Conservation (phyloP, 2,329 filamentous ascomycete genomes). For the Coleophoma cylindrospora region DNA sequence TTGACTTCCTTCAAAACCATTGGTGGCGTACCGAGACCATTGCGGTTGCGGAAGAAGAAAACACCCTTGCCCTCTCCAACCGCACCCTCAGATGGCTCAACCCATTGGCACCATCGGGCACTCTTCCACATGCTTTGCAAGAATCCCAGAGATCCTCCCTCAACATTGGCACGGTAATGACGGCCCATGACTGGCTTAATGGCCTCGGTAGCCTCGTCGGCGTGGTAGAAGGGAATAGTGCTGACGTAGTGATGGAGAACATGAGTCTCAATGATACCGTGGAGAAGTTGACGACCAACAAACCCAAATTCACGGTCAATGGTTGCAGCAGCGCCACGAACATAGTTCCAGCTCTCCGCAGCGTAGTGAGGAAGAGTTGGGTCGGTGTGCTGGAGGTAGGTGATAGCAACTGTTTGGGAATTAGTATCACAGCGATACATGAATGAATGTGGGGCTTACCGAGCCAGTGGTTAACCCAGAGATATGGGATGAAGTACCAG, state of each 20-base stretch:
- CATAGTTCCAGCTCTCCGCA: constrained; percentile 82
- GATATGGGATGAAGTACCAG: constrained; percentile 93
- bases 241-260: constrained; percentile 97
- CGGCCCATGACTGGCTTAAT: constrained; percentile 93
- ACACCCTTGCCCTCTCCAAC: constrained; percentile 78
- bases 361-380: constrained; percentile 91
- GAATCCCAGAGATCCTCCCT: constrained; percentile 78
- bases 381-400: constrained; percentile 95
- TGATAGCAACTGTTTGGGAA: constrained; percentile 72
- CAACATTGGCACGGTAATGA: constrained; percentile 84
- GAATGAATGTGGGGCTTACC: constrained; percentile 54
- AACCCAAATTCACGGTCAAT: constrained; percentile 98
- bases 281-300: constrained; percentile 82
- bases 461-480: constrained; percentile 99
- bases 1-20: constrained; percentile 14
- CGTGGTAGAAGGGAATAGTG: constrained; percentile 94
- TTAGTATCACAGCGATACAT: constrained; percentile 18
- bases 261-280: constrained; percentile 97
- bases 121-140: constrained; percentile 75
- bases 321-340: constrained; percentile 88
- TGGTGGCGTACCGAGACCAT: constrained; percentile 62
- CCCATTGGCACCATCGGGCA: constrained; percentile 90
- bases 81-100: constrained; percentile 83
- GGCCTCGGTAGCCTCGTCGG: constrained; percentile 88
- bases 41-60: constrained; percentile 96